phyloP scores from a whole-genome alignment of 2,329 filamentous ascomycete species.

The Coleophoma eucalyptorum region DNA sequence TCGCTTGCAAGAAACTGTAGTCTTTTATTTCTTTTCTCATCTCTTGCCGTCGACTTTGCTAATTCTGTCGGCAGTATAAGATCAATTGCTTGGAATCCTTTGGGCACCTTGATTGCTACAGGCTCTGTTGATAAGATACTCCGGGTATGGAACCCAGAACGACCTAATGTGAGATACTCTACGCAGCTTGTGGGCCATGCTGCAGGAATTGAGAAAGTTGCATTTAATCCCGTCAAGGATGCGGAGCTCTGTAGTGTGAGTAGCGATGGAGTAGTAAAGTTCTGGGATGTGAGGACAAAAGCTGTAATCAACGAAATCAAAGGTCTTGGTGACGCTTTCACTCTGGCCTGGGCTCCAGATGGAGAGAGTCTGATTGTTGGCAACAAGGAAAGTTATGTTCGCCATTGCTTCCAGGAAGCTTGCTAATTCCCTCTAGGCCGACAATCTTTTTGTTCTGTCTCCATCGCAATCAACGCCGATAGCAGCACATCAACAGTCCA shows the following conservation, averaged over 20 bases:
- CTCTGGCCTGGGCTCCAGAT: constrained; percentile 70
- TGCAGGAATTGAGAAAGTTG: constrained; percentile 67
- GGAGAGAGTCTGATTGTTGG: constrained; percentile 68
- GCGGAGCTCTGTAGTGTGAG: constrained; percentile 73
- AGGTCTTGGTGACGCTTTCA: constrained; percentile 63
- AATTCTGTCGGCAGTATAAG: constrained; percentile 51
- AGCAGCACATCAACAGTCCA: constrained; percentile 54
- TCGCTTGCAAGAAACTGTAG: no score
- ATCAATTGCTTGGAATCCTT: constrained; percentile 84
- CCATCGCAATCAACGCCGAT: constrained; percentile 53
- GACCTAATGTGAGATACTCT: constrained; percentile 67
- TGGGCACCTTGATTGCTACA: constrained; percentile 80
- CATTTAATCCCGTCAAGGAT: constrained; percentile 74
- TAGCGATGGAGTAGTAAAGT: constrained; percentile 68
- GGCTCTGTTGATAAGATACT: constrained; percentile 68
- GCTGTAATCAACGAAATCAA: constrained; percentile 67
- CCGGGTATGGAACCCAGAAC: constrained; percentile 79
- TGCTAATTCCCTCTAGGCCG: constrained; percentile 39
- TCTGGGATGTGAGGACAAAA: constrained; percentile 78
- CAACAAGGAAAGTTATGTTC: constrained; percentile 53
- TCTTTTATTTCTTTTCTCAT: no score
- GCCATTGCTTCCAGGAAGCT: not conserved
- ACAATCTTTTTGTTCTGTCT: constrained; percentile 59
- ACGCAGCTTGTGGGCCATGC: constrained; percentile 70
- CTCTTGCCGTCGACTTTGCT: no score